These are phyloP conservation scores for Lentinula novae-zelandiae DNA, from an alignment of 1,284 basidiomycete genomes.

Conservation along the genomic window DNA sequence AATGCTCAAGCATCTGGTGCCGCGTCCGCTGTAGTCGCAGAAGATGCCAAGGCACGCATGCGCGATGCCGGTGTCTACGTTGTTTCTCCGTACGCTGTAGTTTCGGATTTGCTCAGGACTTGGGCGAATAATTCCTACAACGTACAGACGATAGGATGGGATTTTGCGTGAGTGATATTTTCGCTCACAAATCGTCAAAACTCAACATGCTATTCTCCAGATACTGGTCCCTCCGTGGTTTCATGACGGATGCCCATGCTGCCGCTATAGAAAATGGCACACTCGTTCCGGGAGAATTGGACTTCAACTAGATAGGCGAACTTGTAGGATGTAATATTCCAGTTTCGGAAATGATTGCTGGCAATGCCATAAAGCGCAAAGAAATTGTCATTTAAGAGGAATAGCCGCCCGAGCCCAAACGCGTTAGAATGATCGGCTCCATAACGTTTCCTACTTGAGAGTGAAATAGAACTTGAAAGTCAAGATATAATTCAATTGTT, in stretches of 20 bases:
- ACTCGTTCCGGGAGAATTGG: conserved; percentile 25
- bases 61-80: conserved; percentile 41
- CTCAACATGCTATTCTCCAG: background rate
- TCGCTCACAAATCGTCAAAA: too few species aligned
- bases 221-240: background rate
- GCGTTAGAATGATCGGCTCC: too few species aligned
- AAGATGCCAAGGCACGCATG: conserved; percentile 46
- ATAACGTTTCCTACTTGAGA: too few species aligned
- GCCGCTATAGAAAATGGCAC: conserved; percentile 32
- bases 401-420: too few species aligned
- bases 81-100: conserved; percentile 37
- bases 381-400: too few species aligned
- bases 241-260: conserved; percentile 24
- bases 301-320: background rate
- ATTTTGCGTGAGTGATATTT: conserved; percentile 27
- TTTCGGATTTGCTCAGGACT: conserved; percentile 41
- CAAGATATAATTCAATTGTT: too few species aligned
- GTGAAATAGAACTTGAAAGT: too few species aligned
- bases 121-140: conserved; percentile 33
- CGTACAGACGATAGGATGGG: background rate
- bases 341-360: too few species aligned
- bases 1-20: conserved; percentile 43
- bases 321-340: too few species aligned
- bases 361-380: too few species aligned
- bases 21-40: conserved; percentile 32